Base-by-base conservation (phyloP, 2,329 filamentous ascomycete genomes). In the Reticulascus tulasneorum region DNA sequence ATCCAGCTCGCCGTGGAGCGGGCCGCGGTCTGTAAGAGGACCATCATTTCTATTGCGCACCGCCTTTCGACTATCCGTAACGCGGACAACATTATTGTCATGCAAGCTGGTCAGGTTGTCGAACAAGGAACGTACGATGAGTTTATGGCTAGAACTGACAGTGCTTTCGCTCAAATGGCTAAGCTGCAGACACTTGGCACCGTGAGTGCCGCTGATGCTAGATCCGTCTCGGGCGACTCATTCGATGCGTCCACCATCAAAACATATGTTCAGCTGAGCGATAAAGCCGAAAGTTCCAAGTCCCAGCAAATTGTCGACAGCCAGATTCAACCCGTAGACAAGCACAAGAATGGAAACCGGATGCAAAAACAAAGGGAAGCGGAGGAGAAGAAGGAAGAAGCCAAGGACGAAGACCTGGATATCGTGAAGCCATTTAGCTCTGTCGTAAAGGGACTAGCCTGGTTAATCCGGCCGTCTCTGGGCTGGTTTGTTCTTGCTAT, bases 1-100 rank as follows among this genome's bases (percentile, higher is more conserved):
- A 71, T 76, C 23, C 66, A 72, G 48, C 44, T 38, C 3, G 59
- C 60, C 3, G 52, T 71, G 15, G 55, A 61, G 45, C 28, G 51
- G 45, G 47, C 64, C 42, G 41, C 55, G 3, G 62, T 67, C 35
- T 35, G 38, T 23, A 69, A 72, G 34, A 67, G 81, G 17, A 85
- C 82, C 1, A 79, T 82, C 0, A 76, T 86, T 36, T 69, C 79
- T 12, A 81, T 86, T 44, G 80, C 82, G 1, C 78, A 82, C 53
- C 64, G 77, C 3, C 58, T 82, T 2, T 77, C 73, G 0, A 81
- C 77, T 1, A 77, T 81, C 43, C 73, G 71, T 48, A 70, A 77
- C 35, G 81, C 82, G 0, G 77, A 86, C 47, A 74, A 77, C 42
- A 85, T 86, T 38, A 64, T 85, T 15, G 81, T 86, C 13, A 67